Base-by-base conservation (phyloP, 148 eudicot genomes). In the Linanthus parryae region DNA sequence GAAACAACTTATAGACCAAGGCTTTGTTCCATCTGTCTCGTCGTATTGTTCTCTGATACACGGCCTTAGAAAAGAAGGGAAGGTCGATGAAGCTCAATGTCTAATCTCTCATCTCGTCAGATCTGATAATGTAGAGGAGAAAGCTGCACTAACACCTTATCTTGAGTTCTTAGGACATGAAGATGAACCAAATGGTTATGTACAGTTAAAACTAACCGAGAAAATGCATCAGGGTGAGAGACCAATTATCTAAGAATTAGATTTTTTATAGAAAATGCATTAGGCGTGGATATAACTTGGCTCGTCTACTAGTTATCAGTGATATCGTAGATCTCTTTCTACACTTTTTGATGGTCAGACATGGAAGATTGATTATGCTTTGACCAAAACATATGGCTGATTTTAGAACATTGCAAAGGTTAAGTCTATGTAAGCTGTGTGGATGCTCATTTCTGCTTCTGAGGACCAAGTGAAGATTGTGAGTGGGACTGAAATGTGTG, bases 11-110 rank as follows among this genome's bases (percentile, higher is more conserved):
- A n/a, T 45, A 26, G n/a, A 31, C 44, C 35, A 54, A 4, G 60
- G 65, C 14, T 29, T 43, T 38, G 15, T 54, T 27, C 56, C 50
- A 31, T 26, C 65, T 24, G 18, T 53, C 24, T 45, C 26, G 19
- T 53, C 44, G 7, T 53, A 38, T 21, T 29, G 56, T 38, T 36
- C 41, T 14, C 29, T 59, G 59, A 43, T 67, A 52, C 44, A 16
- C 41, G 65, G 61, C 7, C 42, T 67, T 34, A 40, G 41, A 23
- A 55, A 54, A 4, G 63, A 55, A 52, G 67, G 67, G 19, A 56
- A 57, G 48, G 34, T 61, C 42, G 15, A 35, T 21, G 67, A 68
- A 56, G 58, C 52, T 20, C 53, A 50, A 41, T 20, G 38, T 20
- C 17, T 68, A 22, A 36, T 61, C 37, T 48, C 34, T 48, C 58